Conservation (phyloP, 345 rosid species). For the Rhizophora apiculata region DNA sequence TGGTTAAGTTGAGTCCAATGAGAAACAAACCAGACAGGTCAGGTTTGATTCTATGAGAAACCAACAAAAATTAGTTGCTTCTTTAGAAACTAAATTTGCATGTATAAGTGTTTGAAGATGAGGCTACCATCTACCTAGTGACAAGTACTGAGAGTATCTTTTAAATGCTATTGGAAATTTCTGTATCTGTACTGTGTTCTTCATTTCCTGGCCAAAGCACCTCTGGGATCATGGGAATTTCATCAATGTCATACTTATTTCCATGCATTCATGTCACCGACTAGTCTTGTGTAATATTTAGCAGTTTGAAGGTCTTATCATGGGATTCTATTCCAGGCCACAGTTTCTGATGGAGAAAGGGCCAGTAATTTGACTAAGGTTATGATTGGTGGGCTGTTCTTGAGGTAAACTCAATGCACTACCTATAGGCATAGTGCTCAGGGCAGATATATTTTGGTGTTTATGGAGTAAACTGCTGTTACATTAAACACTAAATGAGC, state of each 20-base stretch:
- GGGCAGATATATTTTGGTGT: neutral
- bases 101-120: too few species aligned
- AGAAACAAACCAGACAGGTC: too few species aligned
- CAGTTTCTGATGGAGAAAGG: constrained; percentile 82
- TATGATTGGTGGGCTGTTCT: constrained; percentile 72
- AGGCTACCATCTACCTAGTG: too few species aligned
- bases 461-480: neutral
- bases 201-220: neutral
- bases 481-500: too few species aligned
- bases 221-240: constrained; percentile 6
- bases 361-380: constrained; percentile 74
- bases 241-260: neutral
- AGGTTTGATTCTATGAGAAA: too few species aligned
- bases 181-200: neutral
- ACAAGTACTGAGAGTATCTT: neutral
- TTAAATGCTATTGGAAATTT: neutral
- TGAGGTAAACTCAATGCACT: constrained; percentile 50
- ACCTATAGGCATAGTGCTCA: neutral
- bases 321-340: constrained; percentile 54
- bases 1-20: too few species aligned
- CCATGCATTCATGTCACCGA: neutral
- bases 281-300: neutral
- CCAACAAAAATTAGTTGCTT: too few species aligned
- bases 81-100: too few species aligned
- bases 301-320: constrained; percentile 17